Evolutionary conservation across 2,329 filamentous ascomycete species (phyloP), one percentile per base, ranked within the genome.

Genomic region (Chaetomiaceae sp.): DNA sequence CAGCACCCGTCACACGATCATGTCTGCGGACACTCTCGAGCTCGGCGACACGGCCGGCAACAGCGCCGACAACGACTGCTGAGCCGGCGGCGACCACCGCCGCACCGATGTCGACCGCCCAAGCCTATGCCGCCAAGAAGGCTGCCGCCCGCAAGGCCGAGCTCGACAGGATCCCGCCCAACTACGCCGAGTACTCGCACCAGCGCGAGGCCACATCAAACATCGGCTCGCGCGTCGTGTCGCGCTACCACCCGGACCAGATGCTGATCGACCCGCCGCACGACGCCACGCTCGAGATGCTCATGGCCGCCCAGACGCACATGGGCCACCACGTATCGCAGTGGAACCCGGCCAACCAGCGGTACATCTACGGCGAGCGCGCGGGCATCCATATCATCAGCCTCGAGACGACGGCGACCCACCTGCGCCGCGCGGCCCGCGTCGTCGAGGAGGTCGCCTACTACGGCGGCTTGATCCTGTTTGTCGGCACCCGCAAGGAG

Each of bases 291-390:
- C 82, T 99, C 53, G 91, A 96, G 73, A 79, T 96, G 55, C 81
- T 99, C 56, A 85, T 96, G 75, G 88, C 90, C 40, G 83, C 86
- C 27, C 89, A 95, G 71, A 82, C 83, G 48, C 90, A 96, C 71
- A 83, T 97, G 68, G 93, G 93, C 56, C 93, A 99, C 72, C 81
- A 87, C 63, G 92, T 87, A 0, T 88, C 88, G 55, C 78, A 91
- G 44, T 99, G 93, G 93, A 95, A 99, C 71, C 91, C 93, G 10
- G 85, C 83, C 46, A 99, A 97, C 73, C 85, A 90, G 58, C 82
- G 87, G 59, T 97, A 97, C 72, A 97, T 99, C 66, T 91, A 88
- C 67, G 93, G 93, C 61, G 81, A 95, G 55, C 80, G 93, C 39
- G 81, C 93, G 60, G 89, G 87, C 14, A 85, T 95, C 55, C 92